Conservation (phyloP, 2,329 filamentous ascomycete species). For the Rhytidhysteron rufulum region DNA sequence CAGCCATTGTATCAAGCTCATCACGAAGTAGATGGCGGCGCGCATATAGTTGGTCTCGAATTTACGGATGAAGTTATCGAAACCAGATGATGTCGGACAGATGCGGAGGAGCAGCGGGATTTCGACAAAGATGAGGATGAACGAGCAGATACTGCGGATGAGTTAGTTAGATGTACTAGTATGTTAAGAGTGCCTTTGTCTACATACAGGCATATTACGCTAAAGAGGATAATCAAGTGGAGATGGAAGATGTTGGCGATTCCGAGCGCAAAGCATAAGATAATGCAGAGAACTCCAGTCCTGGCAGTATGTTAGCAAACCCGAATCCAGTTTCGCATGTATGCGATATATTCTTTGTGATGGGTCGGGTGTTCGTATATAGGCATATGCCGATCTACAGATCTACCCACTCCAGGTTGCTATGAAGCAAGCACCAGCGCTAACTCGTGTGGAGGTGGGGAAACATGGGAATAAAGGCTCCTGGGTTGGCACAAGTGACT, state of each 20-base stretch:
- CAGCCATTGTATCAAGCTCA: conserved; percentile 81
- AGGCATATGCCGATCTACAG: not conserved
- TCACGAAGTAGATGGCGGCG: conserved; percentile 76
- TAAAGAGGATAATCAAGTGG: conserved; percentile 56
- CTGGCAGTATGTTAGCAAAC: conserved; percentile 22
- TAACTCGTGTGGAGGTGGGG: conserved; percentile 1
- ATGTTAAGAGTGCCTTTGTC: not conserved
- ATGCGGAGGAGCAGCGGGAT: conserved; percentile 94
- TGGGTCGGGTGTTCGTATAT: conserved; percentile 19
- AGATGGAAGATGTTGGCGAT: conserved; percentile 67
- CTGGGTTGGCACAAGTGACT: no score
- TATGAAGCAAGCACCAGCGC: no score
- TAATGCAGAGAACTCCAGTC: conserved; percentile 58
- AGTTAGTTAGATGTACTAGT: conserved; percentile 3
- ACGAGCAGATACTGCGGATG: conserved; percentile 40
- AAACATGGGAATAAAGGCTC: no score
- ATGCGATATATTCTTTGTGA: no score
- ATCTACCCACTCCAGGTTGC: no score
- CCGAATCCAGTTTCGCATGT: no score
- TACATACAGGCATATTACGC: conserved; percentile 49
- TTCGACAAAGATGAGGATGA: conserved; percentile 56
- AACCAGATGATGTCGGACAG: conserved; percentile 87
- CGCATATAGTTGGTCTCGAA: conserved; percentile 98
- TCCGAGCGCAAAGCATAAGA: conserved; percentile 64
- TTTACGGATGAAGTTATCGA: conserved; percentile 84